Base-by-base conservation (phyloP, 305 asterid species). In the Andrographis paniculata region DNA sequence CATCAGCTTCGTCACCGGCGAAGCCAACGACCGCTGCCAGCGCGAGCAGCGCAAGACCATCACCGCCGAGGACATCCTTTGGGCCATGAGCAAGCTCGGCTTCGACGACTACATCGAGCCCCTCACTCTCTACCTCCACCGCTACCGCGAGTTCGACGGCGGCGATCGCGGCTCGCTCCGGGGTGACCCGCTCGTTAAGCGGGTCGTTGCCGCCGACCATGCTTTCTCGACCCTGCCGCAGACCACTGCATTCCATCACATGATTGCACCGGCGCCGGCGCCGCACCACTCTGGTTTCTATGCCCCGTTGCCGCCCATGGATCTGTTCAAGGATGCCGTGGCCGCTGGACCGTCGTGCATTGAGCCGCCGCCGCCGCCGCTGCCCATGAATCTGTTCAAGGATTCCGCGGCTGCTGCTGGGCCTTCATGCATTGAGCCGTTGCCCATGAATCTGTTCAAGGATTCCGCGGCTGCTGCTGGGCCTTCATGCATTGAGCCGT, bases 41-140 rank as follows among this genome's bases (percentile, higher is more conserved):
- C 75, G 78, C 9, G 98, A 89, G 38, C 38, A 33, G 38, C 38
- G 38, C 38, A 33, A 33, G 38, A 33, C 38, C n/a, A 33, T 33
- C 38, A 33, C 38, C 38, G 38, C 38, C 38, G 38, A 33, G 38
- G 38, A 33, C 38, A n/a, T 33, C 11, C 38, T 89, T 1, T 89
- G 98, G 98, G 96, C 98, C 24, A 85, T 89, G 98, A 82, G 94
- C 80, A 85, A 85, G 67, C 84, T 89, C 10, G 96, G 98, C 17
- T 50, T 50, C 66, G 38, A 33, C 12, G 38, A 33, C 38, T 33
- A 33, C 38, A 33, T 33, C n/a, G 38, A 33, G 38, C 38, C 38
- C 38, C n/a, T 9, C 38, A 33, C 38, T n/a, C 11, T 33, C 38
- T 33, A 33, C 13, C 38, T 33, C 38, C 38, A 33, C 38, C 38